phyloP scores from a whole-genome alignment of 139 green algal genomes.

The Nannochloris sp. region DNA sequence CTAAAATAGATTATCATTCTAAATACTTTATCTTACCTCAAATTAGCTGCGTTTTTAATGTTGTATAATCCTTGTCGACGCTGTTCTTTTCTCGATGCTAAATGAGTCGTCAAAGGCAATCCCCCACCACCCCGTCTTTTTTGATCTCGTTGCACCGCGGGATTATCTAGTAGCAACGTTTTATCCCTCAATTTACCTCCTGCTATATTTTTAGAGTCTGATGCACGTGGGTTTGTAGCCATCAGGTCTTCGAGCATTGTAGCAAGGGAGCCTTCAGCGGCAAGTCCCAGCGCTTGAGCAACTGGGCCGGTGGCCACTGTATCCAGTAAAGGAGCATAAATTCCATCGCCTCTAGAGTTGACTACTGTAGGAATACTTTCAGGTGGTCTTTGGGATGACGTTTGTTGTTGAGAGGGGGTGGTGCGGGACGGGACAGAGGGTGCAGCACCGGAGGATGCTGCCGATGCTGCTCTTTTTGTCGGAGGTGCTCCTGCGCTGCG shows the following conservation, averaged over 20 bases:
- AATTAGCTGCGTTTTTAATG: neutral
- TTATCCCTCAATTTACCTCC: conserved; percentile 14
- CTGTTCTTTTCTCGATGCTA: conserved; percentile 6
- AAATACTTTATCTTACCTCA: no score
- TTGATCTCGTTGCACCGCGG: neutral
- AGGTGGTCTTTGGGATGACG: neutral
- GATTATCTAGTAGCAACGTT: conserved; percentile 21
- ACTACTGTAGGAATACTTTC: neutral
- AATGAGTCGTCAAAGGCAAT: neutral
- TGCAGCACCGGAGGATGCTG: neutral
- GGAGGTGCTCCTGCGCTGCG: neutral
- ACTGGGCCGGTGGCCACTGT: neutral
- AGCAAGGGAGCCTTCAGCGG: neutral
- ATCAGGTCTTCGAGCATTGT: conserved; percentile 15
- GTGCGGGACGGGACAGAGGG: neutral
- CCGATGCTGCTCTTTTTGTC: neutral
- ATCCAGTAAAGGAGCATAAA: neutral
- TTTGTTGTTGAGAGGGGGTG: neutral
- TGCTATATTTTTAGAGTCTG: conserved; percentile 5
- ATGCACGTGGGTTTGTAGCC: conserved; percentile 14
- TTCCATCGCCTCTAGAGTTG: neutral
- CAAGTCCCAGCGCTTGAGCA: neutral
- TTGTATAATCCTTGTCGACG: conserved; percentile 13
- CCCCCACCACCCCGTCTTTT: neutral
- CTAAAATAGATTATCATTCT: no score